Conservation (phyloP, 2,329 filamentous ascomycete species). For the Calonectria fujianensis region DNA sequence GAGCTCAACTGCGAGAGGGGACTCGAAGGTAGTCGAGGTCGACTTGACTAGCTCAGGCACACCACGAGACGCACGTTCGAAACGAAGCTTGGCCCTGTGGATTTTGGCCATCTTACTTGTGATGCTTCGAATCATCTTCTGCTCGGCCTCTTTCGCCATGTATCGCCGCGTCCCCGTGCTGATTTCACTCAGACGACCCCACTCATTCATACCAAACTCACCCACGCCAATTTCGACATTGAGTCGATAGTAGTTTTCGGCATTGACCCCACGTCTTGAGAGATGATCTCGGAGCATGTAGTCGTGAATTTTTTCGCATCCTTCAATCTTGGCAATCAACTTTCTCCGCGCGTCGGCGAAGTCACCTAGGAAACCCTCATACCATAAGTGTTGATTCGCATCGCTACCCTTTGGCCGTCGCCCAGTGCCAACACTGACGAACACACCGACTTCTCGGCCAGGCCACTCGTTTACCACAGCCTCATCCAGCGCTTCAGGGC, state of each 20-base stretch:
- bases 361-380: slow-evolving; percentile 93
- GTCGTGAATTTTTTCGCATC: slow-evolving; percentile 92
- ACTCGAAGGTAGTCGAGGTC: slow-evolving; percentile 62
- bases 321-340: slow-evolving; percentile 94
- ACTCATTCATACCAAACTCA: slow-evolving; percentile 99
- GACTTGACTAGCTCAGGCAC: slow-evolving; percentile 67
- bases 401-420: slow-evolving; percentile 81
- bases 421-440: slow-evolving; percentile 95
- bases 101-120: slow-evolving; percentile 90
- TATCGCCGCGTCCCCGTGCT: slow-evolving; percentile 94
- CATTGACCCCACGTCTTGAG: slow-evolving; percentile 84
- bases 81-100: slow-evolving; percentile 82
- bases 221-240: slow-evolving; percentile 98
- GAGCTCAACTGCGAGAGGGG: slow-evolving; percentile 75
- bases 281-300: slow-evolving; percentile 89
- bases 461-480: slow-evolving; percentile 96
- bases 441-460: slow-evolving; percentile 91
- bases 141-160: slow-evolving; percentile 82
- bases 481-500: slow-evolving; percentile 90
- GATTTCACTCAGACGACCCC: slow-evolving; percentile 94
- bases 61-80: slow-evolving; percentile 69
- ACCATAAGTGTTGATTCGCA: slow-evolving; percentile 87
- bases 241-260: slow-evolving; percentile 95
- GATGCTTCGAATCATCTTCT: slow-evolving; percentile 84
- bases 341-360: slow-evolving; percentile 92